Conservation (phyloP, 768 basidiomycete genomes). For the Boletus patriciae region DNA sequence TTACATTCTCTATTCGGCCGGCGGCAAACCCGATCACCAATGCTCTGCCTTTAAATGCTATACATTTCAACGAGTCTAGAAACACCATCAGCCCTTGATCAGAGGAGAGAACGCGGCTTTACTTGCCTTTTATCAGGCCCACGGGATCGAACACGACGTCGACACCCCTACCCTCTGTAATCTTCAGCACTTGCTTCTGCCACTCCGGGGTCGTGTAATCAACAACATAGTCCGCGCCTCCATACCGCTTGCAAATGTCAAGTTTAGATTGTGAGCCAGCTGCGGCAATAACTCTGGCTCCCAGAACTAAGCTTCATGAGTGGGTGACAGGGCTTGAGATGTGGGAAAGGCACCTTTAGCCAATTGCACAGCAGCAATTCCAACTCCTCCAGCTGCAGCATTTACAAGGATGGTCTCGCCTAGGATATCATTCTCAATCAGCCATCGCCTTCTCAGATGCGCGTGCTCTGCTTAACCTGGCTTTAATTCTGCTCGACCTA, state of each 20-base stretch:
- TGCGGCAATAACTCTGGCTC: slow-evolving; percentile 93
- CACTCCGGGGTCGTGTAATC: slow-evolving; percentile 79
- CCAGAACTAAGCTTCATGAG: slow-evolving; percentile 55
- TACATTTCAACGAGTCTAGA: slow-evolving; percentile 83
- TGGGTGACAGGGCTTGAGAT: not conserved
- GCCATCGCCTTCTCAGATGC: not conserved
- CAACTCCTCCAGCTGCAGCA: slow-evolving; percentile 95
- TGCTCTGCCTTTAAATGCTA: slow-evolving; percentile 91
- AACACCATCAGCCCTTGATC: not conserved
- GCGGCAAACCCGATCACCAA: slow-evolving; percentile 78
- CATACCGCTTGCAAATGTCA: slow-evolving; percentile 68
- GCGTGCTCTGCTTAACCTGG: slow-evolving; percentile 47
- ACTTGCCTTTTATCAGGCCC: slow-evolving; percentile 65
- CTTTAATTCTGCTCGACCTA: slow-evolving; percentile 79
- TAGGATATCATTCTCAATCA: slow-evolving; percentile 26
- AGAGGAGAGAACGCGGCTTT: not conserved
- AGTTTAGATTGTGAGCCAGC: slow-evolving; percentile 80
- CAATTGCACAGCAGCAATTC: slow-evolving; percentile 87
- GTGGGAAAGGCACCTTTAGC: slow-evolving; percentile 66
- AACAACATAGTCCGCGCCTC: slow-evolving; percentile 80
- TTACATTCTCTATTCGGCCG: slow-evolving; percentile 27
- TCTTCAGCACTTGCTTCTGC: slow-evolving; percentile 85
- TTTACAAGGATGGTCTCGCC: slow-evolving; percentile 93
- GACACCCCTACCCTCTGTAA: slow-evolving; percentile 84
- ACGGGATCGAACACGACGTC: slow-evolving; percentile 89